phyloP scores from a whole-genome alignment of 129 eudicot genomes.

The Chrysanthemum makinoi region DNA sequence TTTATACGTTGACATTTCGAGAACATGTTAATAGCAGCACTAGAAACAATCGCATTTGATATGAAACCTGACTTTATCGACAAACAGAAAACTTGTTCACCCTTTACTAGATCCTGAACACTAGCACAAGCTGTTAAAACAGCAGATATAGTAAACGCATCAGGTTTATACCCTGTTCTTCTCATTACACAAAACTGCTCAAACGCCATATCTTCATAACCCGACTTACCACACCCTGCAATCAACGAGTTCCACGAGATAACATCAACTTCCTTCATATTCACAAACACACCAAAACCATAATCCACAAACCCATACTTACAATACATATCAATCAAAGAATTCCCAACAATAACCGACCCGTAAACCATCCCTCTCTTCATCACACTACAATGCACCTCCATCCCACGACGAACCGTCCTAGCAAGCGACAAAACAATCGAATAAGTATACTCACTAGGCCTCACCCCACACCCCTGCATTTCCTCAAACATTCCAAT shows the following conservation, averaged over 20 bases:
- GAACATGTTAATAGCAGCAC: slow-evolving; percentile 78
- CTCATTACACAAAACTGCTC: slow-evolving; percentile 46
- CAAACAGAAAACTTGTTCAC: slow-evolving; percentile 48
- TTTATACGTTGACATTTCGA: slow-evolving; percentile 71
- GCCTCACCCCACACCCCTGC: slow-evolving; percentile 44
- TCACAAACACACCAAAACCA: slow-evolving; percentile 61
- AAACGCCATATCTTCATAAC: slow-evolving; percentile 42
- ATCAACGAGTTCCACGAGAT: slow-evolving; percentile 84
- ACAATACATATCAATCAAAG: slow-evolving; percentile 74
- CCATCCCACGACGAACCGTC: slow-evolving; percentile 38
- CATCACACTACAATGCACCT: slow-evolving; percentile 52
- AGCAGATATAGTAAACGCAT: slow-evolving; percentile 55
- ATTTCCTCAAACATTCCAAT: slow-evolving; percentile 42
- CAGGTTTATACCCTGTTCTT: slow-evolving; percentile 36
- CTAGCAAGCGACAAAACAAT: slow-evolving; percentile 41
- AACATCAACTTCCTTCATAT: slow-evolving; percentile 60
- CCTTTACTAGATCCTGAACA: slow-evolving; percentile 51
- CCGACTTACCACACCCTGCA: slow-evolving; percentile 52
- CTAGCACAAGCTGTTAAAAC: slow-evolving; percentile 48
- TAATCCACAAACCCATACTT: slow-evolving; percentile 59
- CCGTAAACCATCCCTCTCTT: slow-evolving; percentile 38
- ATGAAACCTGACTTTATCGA: slow-evolving; percentile 57
- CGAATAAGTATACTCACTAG: slow-evolving; percentile 61
- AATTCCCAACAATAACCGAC: slow-evolving; percentile 63
- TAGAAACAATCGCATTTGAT: slow-evolving; percentile 59